Conservation (phyloP, 208 protist genomes). For the Leishmania braziliensis region DNA sequence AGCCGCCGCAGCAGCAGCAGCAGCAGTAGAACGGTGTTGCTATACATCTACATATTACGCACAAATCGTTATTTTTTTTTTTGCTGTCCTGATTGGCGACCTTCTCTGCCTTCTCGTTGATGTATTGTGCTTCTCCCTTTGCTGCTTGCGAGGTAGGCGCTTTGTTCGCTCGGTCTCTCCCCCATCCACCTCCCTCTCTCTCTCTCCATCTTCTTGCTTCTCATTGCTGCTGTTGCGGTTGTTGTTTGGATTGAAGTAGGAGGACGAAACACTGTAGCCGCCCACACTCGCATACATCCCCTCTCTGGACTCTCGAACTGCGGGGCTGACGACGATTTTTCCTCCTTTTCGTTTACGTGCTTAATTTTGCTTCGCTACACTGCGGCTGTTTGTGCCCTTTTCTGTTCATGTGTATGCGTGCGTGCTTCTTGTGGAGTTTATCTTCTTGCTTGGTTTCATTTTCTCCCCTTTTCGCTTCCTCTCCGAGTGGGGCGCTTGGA, state of each 20-base stretch:
- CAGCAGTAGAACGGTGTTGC: no score
- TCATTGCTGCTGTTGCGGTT: slow-evolving; percentile 2
- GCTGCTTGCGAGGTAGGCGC: neutral
- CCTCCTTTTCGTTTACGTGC: neutral
- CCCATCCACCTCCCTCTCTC: neutral
- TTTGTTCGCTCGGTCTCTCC: neutral
- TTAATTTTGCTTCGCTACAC: neutral
- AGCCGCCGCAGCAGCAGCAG: no score
- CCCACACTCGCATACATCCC: no score
- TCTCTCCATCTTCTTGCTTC: neutral
- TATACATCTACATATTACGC: no score
- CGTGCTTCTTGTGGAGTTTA: neutral
- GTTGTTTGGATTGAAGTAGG: neutral
- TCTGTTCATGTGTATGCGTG: neutral
- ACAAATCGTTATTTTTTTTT: neutral
- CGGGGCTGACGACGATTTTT: neutral
- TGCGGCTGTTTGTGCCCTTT: neutral
- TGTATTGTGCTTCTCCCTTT: neutral
- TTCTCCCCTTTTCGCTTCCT: neutral
- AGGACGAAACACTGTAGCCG: neutral
- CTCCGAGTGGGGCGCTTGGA: neutral
- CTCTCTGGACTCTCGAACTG: neutral
- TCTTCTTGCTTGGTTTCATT: neutral
- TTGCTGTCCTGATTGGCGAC: neutral
- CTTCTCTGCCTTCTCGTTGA: neutral